Evolutionary conservation across 495 filamentous ascomycete species (phyloP), one percentile per base, ranked within the genome.

Genomic region (Bombardia bombarda): DNA sequence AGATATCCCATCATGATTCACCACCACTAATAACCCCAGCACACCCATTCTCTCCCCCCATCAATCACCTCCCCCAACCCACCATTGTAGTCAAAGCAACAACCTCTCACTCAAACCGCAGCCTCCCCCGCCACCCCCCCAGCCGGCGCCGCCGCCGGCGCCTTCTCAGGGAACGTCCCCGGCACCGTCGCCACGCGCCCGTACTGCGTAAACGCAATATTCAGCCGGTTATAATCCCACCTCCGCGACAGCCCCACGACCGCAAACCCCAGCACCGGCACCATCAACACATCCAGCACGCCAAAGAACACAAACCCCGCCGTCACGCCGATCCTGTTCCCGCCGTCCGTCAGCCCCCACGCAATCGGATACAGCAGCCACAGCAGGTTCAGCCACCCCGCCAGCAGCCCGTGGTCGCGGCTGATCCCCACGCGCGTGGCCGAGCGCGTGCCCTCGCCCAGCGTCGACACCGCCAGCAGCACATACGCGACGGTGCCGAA

Each of bases 191-290:
- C 56, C 41, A 75, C 72, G 30, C 72, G 69, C 38, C 72, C 72
- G 49, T 73, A 73, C 52, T 70, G 70, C n/a, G 72, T 75, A 46
- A 75, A 75, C 39, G 67, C 58, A 22, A 75, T 49, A 54, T 73
- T 72, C 20, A 75, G 51, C 21, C 44, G 46, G 50, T 50, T 47
- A 45, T 68, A 73, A 42, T 75, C 72, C 72, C 72, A 75, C 20
- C 47, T 57, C 43, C 56, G 49, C 26, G 67, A 51, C 12, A 70
- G 51, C 51, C 62, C 43, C 31, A 72, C 35, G 52, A 63, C 51
- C 49, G 55, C 55, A 16, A 62, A 61, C 24, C 60, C 46, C 21
- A 66, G 32, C 30, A 53, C 58, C 8, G 61, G 54, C 26, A 72
- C 20, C 14, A 69, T 50, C 14, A 72, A 42, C 7, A 70, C 37